Evolutionary conservation across 2,329 filamentous ascomycete species (phyloP).

Genomic region (Colletotrichum lindemuthianum): DNA sequence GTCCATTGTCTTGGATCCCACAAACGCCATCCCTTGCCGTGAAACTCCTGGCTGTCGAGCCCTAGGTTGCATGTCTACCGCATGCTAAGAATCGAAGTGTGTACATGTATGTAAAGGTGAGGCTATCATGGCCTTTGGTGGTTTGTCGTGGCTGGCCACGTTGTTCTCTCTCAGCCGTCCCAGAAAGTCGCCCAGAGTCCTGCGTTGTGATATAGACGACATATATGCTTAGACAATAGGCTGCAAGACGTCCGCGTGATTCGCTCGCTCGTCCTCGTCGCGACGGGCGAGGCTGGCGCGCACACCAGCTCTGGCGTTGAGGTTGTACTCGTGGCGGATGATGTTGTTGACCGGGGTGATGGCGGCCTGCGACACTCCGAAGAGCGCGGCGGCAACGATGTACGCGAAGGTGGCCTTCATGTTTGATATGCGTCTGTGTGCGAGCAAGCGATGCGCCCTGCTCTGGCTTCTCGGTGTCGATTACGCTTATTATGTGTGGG

Average conservation of each 20-base stretch:
- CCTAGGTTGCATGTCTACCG: slow-evolving; percentile 21
- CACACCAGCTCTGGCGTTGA: slow-evolving; percentile 31
- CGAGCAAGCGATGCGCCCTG: not conserved
- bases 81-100: slow-evolving; percentile 25
- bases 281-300: slow-evolving; percentile 22
- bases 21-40: slow-evolving; percentile 17
- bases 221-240: slow-evolving; percentile 2
- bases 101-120: not conserved
- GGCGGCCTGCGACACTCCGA: slow-evolving; percentile 28
- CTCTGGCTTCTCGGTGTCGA: not conserved
- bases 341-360: slow-evolving; percentile 33
- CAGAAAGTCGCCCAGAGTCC: too few species aligned
- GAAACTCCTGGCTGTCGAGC: slow-evolving; percentile 16
- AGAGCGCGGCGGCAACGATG: slow-evolving; percentile 17
- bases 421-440: not conserved
- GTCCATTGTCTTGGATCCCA: not conserved
- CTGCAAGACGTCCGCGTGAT: slow-evolving; percentile 14
- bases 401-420: slow-evolving; percentile 31
- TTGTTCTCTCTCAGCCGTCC: too few species aligned
- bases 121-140: not conserved
- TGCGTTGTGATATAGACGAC: too few species aligned
- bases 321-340: slow-evolving; percentile 33
- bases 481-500: not conserved
- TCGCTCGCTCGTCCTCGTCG: not conserved
- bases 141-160: not conserved